Conservation (phyloP, 352 stramenopile species). For the Pythium brassicae region DNA sequence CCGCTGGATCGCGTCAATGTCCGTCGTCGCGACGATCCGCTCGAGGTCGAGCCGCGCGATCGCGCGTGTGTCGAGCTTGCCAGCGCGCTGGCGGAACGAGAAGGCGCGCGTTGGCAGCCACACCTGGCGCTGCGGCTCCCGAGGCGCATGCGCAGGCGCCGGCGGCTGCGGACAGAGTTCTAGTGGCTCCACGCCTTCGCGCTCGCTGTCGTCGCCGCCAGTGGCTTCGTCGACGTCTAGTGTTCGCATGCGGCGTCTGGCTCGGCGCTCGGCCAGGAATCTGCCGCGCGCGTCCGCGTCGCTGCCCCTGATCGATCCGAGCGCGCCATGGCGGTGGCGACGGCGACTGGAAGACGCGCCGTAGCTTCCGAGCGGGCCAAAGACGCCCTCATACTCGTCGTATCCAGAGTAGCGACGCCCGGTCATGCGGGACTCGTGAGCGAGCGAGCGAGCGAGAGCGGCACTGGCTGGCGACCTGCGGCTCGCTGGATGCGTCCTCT, state of each 20-base stretch:
- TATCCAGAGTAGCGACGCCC: constrained; percentile 31
- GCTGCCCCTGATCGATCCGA: background rate
- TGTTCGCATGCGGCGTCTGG: constrained; percentile 18
- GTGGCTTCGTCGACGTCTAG: constrained; percentile 10
- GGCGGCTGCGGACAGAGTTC: too few species aligned
- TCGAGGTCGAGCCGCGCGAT: constrained; percentile 69
- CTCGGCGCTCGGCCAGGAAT: constrained; percentile 17
- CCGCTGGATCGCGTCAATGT: constrained; percentile 68
- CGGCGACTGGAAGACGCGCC: background rate
- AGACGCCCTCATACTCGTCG: constrained; percentile 65
- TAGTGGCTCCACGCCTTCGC: background rate
- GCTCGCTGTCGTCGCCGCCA: constrained; percentile 6
- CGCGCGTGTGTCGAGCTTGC: constrained; percentile 69
- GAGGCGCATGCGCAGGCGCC: background rate
- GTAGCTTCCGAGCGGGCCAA: constrained; percentile 35
- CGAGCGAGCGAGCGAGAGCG: background rate
- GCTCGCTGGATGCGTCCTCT: too few species aligned
- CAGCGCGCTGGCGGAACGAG: constrained; percentile 63
- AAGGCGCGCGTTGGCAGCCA: constrained; percentile 75
- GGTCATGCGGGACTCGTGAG: constrained; percentile 1
- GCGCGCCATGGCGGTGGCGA: background rate
- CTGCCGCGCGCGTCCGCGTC: constrained; percentile 14
- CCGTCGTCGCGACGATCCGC: constrained; percentile 68
- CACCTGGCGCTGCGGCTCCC: constrained; percentile 29
- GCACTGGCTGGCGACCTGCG: too few species aligned